phyloP scores from a whole-genome alignment of 208 protist species.

The Sergeia podlipaevii region DNA sequence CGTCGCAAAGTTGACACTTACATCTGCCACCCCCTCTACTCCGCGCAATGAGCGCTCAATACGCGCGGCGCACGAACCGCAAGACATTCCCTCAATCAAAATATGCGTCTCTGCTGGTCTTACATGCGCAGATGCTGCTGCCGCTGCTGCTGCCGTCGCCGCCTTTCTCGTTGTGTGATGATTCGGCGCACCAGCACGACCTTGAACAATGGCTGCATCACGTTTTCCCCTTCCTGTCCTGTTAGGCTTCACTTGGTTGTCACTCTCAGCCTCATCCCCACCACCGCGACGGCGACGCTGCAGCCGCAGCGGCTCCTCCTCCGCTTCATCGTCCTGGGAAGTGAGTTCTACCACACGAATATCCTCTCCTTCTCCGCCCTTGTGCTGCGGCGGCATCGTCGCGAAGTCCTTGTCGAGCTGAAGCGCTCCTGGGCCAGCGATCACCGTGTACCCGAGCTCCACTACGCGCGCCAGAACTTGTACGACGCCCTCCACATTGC shows the following conservation, averaged over 20 bases:
- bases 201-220: too few relatives aligned
- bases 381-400: too few relatives aligned
- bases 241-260: too few relatives aligned
- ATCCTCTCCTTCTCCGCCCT: too few relatives aligned
- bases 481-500: not conserved
- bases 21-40: slow-evolving; percentile 37
- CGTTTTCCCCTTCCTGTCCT: too few relatives aligned
- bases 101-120: slow-evolving; percentile 17
- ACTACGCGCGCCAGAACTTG: not conserved
- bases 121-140: not conserved
- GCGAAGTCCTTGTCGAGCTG: too few relatives aligned
- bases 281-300: too few relatives aligned
- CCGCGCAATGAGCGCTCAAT: slow-evolving; percentile 62
- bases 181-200: not conserved
- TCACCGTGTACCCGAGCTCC: slow-evolving; percentile 18
- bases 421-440: too few relatives aligned
- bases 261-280: too few relatives aligned
- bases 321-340: not conserved
- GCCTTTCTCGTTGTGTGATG: not conserved
- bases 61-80: slow-evolving; percentile 85
- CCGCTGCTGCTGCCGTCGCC: not conserved
- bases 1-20: slow-evolving; percentile 79
- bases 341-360: not conserved
- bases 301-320: not conserved
- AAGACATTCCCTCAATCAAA: slow-evolving; percentile 90